Conservation (phyloP, 139 green algal species). For the Trebouxia sp. region DNA sequence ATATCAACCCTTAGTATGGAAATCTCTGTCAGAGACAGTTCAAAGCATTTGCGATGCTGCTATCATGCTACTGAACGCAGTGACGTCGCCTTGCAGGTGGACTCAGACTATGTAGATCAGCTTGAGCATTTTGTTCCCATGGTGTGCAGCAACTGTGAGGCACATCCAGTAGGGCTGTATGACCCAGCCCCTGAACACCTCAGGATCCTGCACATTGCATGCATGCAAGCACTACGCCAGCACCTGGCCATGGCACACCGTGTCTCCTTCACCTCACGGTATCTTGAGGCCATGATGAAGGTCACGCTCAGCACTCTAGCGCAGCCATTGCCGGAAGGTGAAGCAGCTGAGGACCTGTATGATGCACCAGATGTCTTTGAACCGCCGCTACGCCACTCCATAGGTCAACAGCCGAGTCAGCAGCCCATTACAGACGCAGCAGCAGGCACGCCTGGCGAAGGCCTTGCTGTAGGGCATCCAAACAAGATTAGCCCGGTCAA, state of each 20-base stretch:
- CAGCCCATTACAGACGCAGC: conserved; percentile 5
- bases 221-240: conserved; percentile 34
- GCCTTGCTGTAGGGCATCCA: not conserved
- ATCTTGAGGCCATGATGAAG: conserved; percentile 38
- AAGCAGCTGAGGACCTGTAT: not conserved
- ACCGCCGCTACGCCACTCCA: not conserved
- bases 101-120: conserved; percentile 46
- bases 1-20: too few relatives aligned
- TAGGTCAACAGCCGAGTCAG: not conserved
- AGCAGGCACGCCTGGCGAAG: not conserved
- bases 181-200: not conserved
- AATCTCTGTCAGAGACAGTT: not conserved
- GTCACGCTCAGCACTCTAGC: not conserved
- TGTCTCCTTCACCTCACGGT: conserved; percentile 38
- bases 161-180: not conserved
- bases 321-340: not conserved
- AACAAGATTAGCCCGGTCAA: not conserved
- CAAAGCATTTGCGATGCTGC: not conserved
- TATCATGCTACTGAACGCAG: not conserved
- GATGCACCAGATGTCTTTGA: too few relatives aligned
- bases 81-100: conserved; percentile 29
- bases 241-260: conserved; percentile 44
- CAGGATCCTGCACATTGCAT: not conserved
- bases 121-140: conserved; percentile 48
- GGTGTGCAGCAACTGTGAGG: conserved; percentile 36